Conservation (phyloP, 2,329 filamentous ascomycete species). For the Exophiala xenobiotica region DNA sequence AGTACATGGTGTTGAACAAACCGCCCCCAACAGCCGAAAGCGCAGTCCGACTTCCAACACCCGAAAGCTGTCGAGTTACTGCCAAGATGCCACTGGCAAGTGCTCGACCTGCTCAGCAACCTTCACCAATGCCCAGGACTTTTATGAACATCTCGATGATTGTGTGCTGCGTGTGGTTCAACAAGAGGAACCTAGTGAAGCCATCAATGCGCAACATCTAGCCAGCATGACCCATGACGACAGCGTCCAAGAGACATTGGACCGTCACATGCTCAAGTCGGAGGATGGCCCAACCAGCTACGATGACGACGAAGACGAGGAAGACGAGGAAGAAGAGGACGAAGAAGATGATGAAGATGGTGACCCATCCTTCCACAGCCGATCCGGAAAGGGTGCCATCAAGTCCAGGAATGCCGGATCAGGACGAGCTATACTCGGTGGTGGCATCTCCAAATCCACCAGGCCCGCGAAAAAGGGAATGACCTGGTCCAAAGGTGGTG, state of each 20-base stretch:
- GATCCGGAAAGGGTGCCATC: constrained; percentile 49
- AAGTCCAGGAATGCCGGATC: constrained; percentile 53
- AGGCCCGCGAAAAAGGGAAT: constrained; percentile 61
- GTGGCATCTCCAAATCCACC: constrained; percentile 44
- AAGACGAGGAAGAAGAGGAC: constrained; percentile 59
- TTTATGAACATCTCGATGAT: constrained; percentile 90
- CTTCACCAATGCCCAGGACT: constrained; percentile 87
- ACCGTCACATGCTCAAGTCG: constrained; percentile 56
- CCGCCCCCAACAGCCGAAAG: constrained; percentile 85
- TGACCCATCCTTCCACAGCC: constrained; percentile 34
- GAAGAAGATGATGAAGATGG: constrained; percentile 57
- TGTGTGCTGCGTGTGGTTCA: constrained; percentile 65
- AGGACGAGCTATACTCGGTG: constrained; percentile 52
- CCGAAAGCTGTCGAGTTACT: constrained; percentile 70
- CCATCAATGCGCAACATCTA: constrained; percentile 56
- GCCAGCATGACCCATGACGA: constrained; percentile 61
- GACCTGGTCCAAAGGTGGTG: constrained; percentile 75
- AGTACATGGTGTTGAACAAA: constrained; percentile 90
- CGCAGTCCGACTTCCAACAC: constrained; percentile 55
- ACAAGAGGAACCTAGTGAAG: constrained; percentile 57
- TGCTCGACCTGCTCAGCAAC: constrained; percentile 88
- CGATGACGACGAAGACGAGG: constrained; percentile 49
- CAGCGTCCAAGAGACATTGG: constrained; percentile 57
- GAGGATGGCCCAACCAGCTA: constrained; percentile 47
- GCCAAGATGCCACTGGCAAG: constrained; percentile 75